phyloP scores from a whole-genome alignment of 2,329 filamentous ascomycete genomes.

The Mariannaea sp. region DNA sequence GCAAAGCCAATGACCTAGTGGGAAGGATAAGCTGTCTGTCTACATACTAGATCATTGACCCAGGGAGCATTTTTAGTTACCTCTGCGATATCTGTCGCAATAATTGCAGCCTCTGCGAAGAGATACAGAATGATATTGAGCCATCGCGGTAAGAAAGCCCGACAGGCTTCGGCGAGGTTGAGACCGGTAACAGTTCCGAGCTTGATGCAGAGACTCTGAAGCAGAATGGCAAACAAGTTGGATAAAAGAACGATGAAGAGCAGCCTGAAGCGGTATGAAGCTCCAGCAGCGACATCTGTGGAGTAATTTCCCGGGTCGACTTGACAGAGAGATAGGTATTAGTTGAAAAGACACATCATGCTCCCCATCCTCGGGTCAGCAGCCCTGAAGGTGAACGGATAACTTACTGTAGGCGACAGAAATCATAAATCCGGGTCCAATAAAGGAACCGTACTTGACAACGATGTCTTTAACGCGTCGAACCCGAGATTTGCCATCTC shows the following conservation, averaged over 20 bases:
- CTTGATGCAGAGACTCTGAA: slow-evolving; percentile 71
- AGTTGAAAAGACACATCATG: slow-evolving; percentile 2
- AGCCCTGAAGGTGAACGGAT: neutral
- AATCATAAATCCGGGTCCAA: slow-evolving; percentile 71
- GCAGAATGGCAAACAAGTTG: slow-evolving; percentile 72
- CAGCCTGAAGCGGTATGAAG: slow-evolving; percentile 66
- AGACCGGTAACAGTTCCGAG: slow-evolving; percentile 71
- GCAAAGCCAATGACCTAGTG: slow-evolving; percentile 68
- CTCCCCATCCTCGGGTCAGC: no score
- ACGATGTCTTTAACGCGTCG: slow-evolving; percentile 25
- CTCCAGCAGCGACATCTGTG: slow-evolving; percentile 71
- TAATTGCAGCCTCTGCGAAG: slow-evolving; percentile 69
- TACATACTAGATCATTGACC: neutral
- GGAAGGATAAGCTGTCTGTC: neutral
- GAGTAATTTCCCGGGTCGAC: slow-evolving; percentile 71
- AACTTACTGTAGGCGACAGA: slow-evolving; percentile 61
- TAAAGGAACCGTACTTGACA: slow-evolving; percentile 48
- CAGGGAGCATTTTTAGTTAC: slow-evolving; percentile 11
- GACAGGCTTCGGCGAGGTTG: slow-evolving; percentile 69
- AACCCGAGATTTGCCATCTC: slow-evolving; percentile 13
- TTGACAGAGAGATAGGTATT: slow-evolving; percentile 27
- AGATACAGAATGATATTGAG: slow-evolving; percentile 65
- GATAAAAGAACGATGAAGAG: slow-evolving; percentile 71
- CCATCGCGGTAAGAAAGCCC: slow-evolving; percentile 68
- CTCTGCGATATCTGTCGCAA: slow-evolving; percentile 74